Conservation (phyloP, 768 basidiomycete species). For the Cubamyces sp. region DNA sequence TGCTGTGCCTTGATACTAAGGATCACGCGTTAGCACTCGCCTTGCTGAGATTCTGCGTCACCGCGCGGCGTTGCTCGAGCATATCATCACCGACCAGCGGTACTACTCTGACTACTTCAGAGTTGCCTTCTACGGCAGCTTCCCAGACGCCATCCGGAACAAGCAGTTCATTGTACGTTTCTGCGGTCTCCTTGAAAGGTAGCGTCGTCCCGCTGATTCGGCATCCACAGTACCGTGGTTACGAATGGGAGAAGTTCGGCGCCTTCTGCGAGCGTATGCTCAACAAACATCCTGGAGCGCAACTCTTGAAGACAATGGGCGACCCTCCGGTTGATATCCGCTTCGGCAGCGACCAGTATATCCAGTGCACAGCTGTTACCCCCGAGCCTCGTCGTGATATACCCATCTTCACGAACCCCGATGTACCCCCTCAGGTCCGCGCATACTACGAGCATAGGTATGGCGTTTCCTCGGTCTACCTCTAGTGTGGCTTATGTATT, state of each 20-base stretch:
- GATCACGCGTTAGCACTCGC: slow-evolving; percentile 53
- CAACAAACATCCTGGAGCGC: slow-evolving; percentile 86
- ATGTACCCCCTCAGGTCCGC: slow-evolving; percentile 78
- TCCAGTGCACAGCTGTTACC: slow-evolving; percentile 84
- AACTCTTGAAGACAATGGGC: slow-evolving; percentile 69
- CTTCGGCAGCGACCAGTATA: slow-evolving; percentile 78
- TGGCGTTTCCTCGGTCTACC: slow-evolving; percentile 20
- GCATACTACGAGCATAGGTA: slow-evolving; percentile 89
- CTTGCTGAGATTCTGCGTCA: slow-evolving; percentile 85
- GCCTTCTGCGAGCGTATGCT: slow-evolving; percentile 91
- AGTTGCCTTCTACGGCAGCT: slow-evolving; percentile 91
- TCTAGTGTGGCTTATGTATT: neutral
- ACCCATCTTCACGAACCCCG: slow-evolving; percentile 83
- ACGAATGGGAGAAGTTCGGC: slow-evolving; percentile 92
- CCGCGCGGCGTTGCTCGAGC: slow-evolving; percentile 85
- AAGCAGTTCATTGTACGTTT: slow-evolving; percentile 86
- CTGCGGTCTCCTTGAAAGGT: neutral
- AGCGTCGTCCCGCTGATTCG: neutral
- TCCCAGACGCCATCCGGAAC: slow-evolving; percentile 80
- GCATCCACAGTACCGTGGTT: slow-evolving; percentile 78
- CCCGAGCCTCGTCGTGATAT: slow-evolving; percentile 82
- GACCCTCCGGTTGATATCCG: slow-evolving; percentile 84
- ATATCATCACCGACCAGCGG: slow-evolving; percentile 80
- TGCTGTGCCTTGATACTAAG: neutral
- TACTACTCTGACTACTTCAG: slow-evolving; percentile 94